A percentile compares a stretch with the other conserved stretches of the same genome.
These are phyloP conservation scores for Curvularia verruculosa DNA, from an alignment of 2,329 filamentous ascomycete species.

Conservation along the genomic window DNA sequence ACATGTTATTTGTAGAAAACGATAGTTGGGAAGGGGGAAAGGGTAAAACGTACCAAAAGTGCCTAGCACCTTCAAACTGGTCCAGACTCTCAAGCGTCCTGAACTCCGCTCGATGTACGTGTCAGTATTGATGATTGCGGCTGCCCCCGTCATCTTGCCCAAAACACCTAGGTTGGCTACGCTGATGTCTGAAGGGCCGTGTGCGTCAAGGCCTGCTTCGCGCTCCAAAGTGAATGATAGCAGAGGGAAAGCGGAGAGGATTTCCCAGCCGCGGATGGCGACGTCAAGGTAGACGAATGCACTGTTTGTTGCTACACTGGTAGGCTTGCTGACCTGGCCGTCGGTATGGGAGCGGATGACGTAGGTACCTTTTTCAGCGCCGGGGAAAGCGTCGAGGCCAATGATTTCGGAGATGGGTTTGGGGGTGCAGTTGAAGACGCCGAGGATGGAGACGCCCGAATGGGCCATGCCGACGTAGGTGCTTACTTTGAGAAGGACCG, in stretches of 20 bases:
- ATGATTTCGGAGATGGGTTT: conserved; percentile 71
- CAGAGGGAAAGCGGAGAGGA: conserved; percentile 76
- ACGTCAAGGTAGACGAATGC: conserved; percentile 68
- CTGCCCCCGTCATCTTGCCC: conserved; percentile 88
- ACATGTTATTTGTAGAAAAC: not conserved
- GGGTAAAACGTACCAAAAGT: conserved; percentile 62
- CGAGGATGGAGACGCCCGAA: conserved; percentile 77
- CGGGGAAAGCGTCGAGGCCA: conserved; percentile 73
- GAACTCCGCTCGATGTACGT: conserved; percentile 62
- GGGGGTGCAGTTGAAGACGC: conserved; percentile 80
- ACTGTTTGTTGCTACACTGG: conserved; percentile 54
- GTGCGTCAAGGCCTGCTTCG: conserved; percentile 44
- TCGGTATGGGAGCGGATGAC: conserved; percentile 74
- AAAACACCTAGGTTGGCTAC: conserved; percentile 78
- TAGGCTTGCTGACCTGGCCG: conserved; percentile 64
- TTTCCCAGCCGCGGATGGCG: conserved; percentile 73
- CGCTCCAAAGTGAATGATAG: conserved; percentile 58
- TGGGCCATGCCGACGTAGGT: conserved; percentile 73
- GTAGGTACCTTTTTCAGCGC: conserved; percentile 67
- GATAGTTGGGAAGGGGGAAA: not conserved
- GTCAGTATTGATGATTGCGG: conserved; percentile 71
- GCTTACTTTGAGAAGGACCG: conserved; percentile 74
- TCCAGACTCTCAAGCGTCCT: conserved; percentile 68
- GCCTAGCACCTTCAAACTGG: conserved; percentile 80
- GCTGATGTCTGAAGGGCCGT: conserved; percentile 49